Conservation (phyloP, 1,284 basidiomycete species). For the Takashimella koratensis region DNA sequence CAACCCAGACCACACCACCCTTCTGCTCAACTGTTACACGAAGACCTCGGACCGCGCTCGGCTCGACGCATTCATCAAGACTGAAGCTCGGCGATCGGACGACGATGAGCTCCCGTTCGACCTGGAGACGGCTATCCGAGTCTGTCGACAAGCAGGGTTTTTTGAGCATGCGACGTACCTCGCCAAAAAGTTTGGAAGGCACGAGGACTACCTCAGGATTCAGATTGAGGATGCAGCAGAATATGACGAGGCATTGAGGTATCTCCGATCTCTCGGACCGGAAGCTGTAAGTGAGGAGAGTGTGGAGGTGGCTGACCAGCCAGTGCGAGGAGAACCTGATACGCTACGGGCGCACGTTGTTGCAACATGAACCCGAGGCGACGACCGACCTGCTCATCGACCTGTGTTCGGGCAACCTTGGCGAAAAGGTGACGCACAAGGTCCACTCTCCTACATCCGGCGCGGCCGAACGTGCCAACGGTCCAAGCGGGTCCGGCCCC, state of each 20-base stretch:
- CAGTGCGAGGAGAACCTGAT: slow-evolving; percentile 68
- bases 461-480: slow-evolving; percentile 32
- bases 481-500: slow-evolving; percentile 47
- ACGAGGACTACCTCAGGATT: slow-evolving; percentile 90
- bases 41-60: slow-evolving; percentile 88
- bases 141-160: slow-evolving; percentile 94
- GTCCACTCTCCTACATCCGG: slow-evolving; percentile 27
- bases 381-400: slow-evolving; percentile 90
- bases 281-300: slow-evolving; percentile 73
- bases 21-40: slow-evolving; percentile 92
- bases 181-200: slow-evolving; percentile 82
- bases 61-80: slow-evolving; percentile 88
- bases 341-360: slow-evolving; percentile 76
- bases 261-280: slow-evolving; percentile 71
- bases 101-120: slow-evolving; percentile 84
- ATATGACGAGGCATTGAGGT: slow-evolving; percentile 73
- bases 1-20: slow-evolving; percentile 93
- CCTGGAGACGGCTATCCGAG: slow-evolving; percentile 91
- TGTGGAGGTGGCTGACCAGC: neutral
- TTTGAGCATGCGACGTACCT: slow-evolving; percentile 93
- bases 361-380: slow-evolving; percentile 75
- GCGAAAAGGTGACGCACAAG: slow-evolving; percentile 20
- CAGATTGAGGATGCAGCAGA: slow-evolving; percentile 90
- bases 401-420: slow-evolving; percentile 69
- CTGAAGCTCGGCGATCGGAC: slow-evolving; percentile 58